Evolutionary conservation across 2,329 filamentous ascomycete species (phyloP).

Genomic region (Epichloe glyceriae): DNA sequence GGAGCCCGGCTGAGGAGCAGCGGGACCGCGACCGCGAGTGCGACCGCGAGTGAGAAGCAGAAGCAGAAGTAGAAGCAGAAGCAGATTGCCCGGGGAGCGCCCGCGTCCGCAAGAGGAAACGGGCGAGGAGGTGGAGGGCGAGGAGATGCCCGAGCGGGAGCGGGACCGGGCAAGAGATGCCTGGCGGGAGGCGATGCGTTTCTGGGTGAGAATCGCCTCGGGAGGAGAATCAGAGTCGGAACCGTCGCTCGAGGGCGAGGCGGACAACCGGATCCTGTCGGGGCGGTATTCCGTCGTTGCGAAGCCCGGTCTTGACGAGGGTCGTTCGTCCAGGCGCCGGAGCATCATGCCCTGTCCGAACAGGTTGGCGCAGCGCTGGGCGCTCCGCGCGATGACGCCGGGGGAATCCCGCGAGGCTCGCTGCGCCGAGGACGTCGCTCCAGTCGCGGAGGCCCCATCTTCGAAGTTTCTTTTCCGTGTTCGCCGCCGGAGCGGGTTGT

Average conservation of each 20-base stretch:
- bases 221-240: constrained; percentile 3
- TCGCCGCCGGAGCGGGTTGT: background rate
- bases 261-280: constrained; percentile 13
- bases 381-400: constrained; percentile 52
- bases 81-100: background rate
- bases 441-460: constrained; percentile 54
- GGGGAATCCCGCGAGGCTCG: constrained; percentile 59
- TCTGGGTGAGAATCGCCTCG: constrained; percentile 15
- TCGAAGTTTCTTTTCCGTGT: constrained; percentile 15
- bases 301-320: constrained; percentile 13
- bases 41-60: background rate
- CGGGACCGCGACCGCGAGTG: constrained; percentile 12
- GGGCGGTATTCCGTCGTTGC: constrained; percentile 18
- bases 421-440: constrained; percentile 72
- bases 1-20: constrained; percentile 18
- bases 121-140: background rate
- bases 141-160: constrained; percentile 12
- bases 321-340: constrained; percentile 34
- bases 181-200: constrained; percentile 15
- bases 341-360: constrained; percentile 63
- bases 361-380: constrained; percentile 59
- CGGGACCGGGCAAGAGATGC: constrained; percentile 9
- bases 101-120: constrained; percentile 1
- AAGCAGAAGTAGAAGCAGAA: background rate
- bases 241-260: constrained; percentile 12